Base-by-base conservation (phyloP, 2,329 filamentous ascomycete genomes). In the Mycosphaerella sp. region DNA sequence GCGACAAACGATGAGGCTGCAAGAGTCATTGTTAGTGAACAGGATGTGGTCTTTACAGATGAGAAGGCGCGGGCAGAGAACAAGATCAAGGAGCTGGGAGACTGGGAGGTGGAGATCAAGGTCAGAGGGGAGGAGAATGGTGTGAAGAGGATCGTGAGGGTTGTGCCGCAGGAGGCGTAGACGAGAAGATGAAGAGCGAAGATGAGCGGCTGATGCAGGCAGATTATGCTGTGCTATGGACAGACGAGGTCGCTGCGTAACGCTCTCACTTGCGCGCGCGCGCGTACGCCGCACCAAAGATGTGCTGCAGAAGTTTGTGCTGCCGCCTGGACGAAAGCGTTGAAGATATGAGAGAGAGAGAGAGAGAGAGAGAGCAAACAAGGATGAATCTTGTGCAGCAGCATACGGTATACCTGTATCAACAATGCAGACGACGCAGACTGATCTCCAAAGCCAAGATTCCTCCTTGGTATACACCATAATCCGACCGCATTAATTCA, bases 1-100 rank as follows among this genome's bases (percentile, higher is more conserved):
- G 74, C 73, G 36, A 72, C 74, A 53, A 76, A 80, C 59, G 73
- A 77, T 51, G 75, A 80, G 65, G 78, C 77, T 29, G 70, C 72
- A 32, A 70, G 74, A 14, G 73, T 82, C 2, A 71, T 76, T 14
- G 53, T 82, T 21, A 68, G 69, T 2, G 73, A 79, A 48, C 71
- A 74, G 34, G 76, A 82, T 58, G 72, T 83, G 36, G 69, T 64
- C 6, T 81, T 82, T 61, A 64, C 78, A 46, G 67, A 70, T 17
- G 50, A 66, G 26, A 44, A 62, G 38, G 66, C 68, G 9, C 68
- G 70, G 40, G 67, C 70, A 23, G 71, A 72, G 11, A 61, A 60
- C 12, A 62, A 60, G 34, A 72, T 82, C 45, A 81, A 80, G 70
- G 68, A 74, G 58, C 60, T 81, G 17, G 80, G 80, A 43, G 71